These are phyloP conservation scores for Knufia petricola DNA, from an alignment of 2,329 filamentous ascomycete genomes.

Conservation along the genomic window DNA sequence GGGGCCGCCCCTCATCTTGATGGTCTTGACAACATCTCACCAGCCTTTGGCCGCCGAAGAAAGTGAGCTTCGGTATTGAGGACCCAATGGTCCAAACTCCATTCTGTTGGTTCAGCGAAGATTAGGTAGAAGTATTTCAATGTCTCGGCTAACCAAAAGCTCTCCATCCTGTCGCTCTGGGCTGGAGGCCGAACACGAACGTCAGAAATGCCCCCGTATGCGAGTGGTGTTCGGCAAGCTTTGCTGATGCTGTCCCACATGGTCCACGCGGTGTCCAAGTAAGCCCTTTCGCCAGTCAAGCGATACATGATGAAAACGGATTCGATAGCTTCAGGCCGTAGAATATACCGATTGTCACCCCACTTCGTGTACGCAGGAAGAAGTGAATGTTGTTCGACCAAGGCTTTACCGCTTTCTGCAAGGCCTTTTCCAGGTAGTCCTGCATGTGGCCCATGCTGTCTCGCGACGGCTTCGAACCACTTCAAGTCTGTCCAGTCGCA, in stretches of 20 bases:
- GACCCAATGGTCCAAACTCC: conserved; percentile 60
- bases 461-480: conserved; percentile 26
- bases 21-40: not conserved
- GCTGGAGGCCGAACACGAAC: conserved; percentile 28
- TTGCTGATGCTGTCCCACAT: conserved; percentile 42
- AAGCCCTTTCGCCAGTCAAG: conserved; percentile 44
- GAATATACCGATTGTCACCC: conserved; percentile 50
- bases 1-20: not conserved
- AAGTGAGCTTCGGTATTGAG: conserved; percentile 30
- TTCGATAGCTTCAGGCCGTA: conserved; percentile 54
- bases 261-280: conserved; percentile 39
- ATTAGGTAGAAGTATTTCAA: conserved; percentile 87
- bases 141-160: conserved; percentile 84
- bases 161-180: conserved; percentile 63
- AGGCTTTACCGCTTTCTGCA: conserved; percentile 27
- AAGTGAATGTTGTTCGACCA: conserved; percentile 32
- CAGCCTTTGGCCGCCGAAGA: conserved; percentile 10
- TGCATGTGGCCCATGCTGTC: conserved; percentile 14
- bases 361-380: conserved; percentile 49
- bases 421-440: conserved; percentile 10
- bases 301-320: conserved; percentile 53
- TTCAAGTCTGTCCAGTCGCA: conserved; percentile 34
- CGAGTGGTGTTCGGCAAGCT: conserved; percentile 34
- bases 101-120: conserved; percentile 57
- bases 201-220: conserved; percentile 35